Conservation (phyloP, 164 flowering plant genomes). For the Chloranthus sessilifolius region DNA sequence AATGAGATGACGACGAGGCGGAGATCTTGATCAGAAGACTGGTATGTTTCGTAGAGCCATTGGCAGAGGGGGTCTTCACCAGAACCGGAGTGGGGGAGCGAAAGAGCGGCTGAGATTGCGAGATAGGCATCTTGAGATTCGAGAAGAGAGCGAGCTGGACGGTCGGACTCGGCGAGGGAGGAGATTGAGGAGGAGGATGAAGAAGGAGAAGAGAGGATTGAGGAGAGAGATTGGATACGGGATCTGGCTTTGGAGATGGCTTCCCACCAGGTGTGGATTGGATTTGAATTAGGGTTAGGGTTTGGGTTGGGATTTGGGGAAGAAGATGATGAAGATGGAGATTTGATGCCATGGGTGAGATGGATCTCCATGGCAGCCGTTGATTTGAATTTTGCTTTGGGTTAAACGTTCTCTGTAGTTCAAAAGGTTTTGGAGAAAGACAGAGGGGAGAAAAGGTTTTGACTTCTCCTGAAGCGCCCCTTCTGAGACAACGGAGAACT, state of each 20-base stretch:
- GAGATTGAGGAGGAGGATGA: constrained; percentile 37
- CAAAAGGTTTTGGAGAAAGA: too few relatives aligned
- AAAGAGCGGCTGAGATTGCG: constrained; percentile 48
- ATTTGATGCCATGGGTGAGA: constrained; percentile 6
- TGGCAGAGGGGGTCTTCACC: constrained; percentile 86
- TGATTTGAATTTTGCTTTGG: too few relatives aligned
- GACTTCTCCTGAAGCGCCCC: too few relatives aligned
- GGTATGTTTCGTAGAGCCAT: constrained; percentile 94
- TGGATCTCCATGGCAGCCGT: constrained; percentile 22
- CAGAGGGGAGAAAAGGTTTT: too few relatives aligned
- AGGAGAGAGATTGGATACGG: constrained; percentile 62
- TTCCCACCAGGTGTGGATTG: constrained; percentile 93
- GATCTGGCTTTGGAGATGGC: constrained; percentile 80
- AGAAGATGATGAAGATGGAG: constrained; percentile 20
- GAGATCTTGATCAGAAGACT: constrained; percentile 72
- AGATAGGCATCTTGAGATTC: constrained; percentile 48
- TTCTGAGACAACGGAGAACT: too few relatives aligned
- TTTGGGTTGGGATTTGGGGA: constrained; percentile 7
- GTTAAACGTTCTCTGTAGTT: too few relatives aligned
- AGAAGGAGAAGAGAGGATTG: constrained; percentile 27
- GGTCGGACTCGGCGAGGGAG: constrained; percentile 81
- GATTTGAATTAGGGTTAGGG: constrained; percentile 26
- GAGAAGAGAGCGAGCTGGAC: constrained; percentile 85
- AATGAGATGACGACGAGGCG: constrained; percentile 80
- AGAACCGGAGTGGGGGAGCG: constrained; percentile 59